Percentiles rank a stretch among this genome's conserved stretches.
Evolutionary conservation across 225 moss, liverwort and hornwort genomes (phyloP).

Genomic region (Rhytidiadelphus loreus): DNA sequence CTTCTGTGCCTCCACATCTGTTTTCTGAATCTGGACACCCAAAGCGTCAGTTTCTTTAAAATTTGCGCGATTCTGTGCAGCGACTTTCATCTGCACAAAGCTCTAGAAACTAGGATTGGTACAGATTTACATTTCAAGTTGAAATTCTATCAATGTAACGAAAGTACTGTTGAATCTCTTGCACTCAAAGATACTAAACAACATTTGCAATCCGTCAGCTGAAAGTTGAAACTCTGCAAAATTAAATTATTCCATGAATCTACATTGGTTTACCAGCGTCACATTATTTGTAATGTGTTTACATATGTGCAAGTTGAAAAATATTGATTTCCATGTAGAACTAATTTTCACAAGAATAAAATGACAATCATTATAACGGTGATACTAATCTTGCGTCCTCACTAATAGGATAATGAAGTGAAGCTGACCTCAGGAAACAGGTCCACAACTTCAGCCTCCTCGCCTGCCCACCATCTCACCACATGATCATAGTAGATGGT

Average conservation of each 20-base stretch:
- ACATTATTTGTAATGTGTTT: background rate
- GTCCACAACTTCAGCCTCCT: background rate
- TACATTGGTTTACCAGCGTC: background rate
- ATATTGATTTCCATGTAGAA: background rate
- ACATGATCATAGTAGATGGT: slow-evolving; percentile 56
- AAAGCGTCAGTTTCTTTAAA: no score
- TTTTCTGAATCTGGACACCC: slow-evolving; percentile 5
- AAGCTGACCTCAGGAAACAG: slow-evolving; percentile 25
- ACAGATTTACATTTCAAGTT: background rate
- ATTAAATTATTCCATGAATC: background rate
- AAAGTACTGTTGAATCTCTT: background rate
- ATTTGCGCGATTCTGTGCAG: background rate
- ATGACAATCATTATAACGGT: background rate
- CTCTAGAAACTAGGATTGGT: background rate
- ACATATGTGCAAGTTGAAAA: background rate
- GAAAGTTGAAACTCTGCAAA: background rate
- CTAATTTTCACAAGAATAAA: background rate
- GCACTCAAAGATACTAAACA: background rate
- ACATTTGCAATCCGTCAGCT: background rate
- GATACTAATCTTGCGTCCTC: background rate
- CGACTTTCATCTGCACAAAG: background rate
- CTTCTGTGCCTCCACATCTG: slow-evolving; percentile 30
- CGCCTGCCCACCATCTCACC: background rate
- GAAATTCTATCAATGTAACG: background rate
- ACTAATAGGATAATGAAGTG: background rate